Evolutionary conservation across 148 eudicot species (phyloP).

Genomic region (Pouteria glomerata): DNA sequence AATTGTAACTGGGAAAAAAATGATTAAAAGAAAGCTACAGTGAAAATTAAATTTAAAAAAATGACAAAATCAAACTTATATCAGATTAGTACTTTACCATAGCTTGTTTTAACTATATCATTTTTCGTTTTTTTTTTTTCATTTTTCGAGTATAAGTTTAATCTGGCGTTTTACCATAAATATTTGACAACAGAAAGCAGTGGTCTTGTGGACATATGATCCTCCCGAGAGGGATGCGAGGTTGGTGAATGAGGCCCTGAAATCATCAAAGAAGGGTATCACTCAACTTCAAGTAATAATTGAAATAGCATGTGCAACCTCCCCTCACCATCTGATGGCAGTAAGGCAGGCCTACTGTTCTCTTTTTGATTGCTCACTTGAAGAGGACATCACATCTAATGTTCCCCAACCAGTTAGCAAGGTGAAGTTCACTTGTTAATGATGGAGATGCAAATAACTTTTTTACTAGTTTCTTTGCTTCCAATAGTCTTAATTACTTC

Average conservation of each 20-base stretch:
- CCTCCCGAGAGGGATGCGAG: slow-evolving; percentile 84
- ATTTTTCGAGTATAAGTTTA: background rate
- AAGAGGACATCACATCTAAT: slow-evolving; percentile 55
- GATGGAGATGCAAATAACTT: background rate
- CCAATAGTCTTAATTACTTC: background rate
- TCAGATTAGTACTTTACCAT: too few species aligned
- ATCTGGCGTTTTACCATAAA: background rate
- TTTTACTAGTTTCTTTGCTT: background rate
- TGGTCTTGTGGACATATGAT: slow-evolving; percentile 67
- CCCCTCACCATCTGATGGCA: slow-evolving; percentile 63
- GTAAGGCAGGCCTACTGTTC: slow-evolving; percentile 67
- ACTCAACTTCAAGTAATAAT: slow-evolving; percentile 56
- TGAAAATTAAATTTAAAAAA: too few species aligned
- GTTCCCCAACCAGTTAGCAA: slow-evolving; percentile 52
- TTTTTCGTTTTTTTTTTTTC: too few species aligned
- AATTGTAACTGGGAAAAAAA: too few species aligned
- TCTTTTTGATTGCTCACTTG: slow-evolving; percentile 62
- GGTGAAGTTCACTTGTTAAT: slow-evolving; percentile 28
- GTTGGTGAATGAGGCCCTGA: slow-evolving; percentile 56
- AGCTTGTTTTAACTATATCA: too few species aligned
- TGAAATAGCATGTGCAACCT: slow-evolving; percentile 72
- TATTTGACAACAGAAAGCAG: slow-evolving; percentile 46
- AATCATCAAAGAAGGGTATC: slow-evolving; percentile 34
- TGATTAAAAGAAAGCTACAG: too few species aligned
- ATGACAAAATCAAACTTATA: too few species aligned